Evolutionary conservation across 306 rosid species (phyloP).

Genomic region (Hippophae tibetana): DNA sequence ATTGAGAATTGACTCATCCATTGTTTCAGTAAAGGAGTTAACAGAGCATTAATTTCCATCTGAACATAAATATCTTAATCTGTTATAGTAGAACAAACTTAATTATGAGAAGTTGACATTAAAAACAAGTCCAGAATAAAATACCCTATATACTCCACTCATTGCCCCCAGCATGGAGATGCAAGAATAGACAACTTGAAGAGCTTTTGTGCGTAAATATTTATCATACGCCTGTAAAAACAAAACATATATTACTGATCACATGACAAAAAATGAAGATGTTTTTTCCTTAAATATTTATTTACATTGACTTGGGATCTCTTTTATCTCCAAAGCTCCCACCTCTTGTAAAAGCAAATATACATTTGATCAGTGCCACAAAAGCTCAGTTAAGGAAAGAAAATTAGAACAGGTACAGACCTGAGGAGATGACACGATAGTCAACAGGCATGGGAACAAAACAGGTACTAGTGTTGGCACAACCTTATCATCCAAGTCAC

Average conservation of each 20-base stretch:
- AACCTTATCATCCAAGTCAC: constrained; percentile 75
- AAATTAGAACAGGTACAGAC: constrained; percentile 25
- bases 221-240: constrained; percentile 62
- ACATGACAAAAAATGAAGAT: constrained; percentile 1
- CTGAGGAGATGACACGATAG: constrained; percentile 75
- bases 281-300: not conserved
- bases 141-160: constrained; percentile 82
- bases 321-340: not conserved
- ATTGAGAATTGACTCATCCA: constrained; percentile 77
- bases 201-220: constrained; percentile 57
- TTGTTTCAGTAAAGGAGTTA: constrained; percentile 64
- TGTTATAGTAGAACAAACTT: constrained; percentile 25
- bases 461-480: constrained; percentile 68
- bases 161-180: constrained; percentile 72
- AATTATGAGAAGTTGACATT: constrained; percentile 12
- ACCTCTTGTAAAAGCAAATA: not conserved
- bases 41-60: constrained; percentile 59
- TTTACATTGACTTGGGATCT: not conserved
- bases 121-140: constrained; percentile 20
- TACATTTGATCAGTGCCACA: not conserved
- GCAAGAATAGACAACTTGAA: constrained; percentile 78
- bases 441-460: constrained; percentile 74
- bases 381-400: not conserved
- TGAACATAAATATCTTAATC: constrained; percentile 37
- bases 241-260: constrained; percentile 12